Percentiles rank a stretch among this genome's conserved stretches.
These are phyloP conservation scores for Tetrapisispora iriomotensis DNA, from an alignment of 805 yeast genomes.

Conservation along the genomic window DNA sequence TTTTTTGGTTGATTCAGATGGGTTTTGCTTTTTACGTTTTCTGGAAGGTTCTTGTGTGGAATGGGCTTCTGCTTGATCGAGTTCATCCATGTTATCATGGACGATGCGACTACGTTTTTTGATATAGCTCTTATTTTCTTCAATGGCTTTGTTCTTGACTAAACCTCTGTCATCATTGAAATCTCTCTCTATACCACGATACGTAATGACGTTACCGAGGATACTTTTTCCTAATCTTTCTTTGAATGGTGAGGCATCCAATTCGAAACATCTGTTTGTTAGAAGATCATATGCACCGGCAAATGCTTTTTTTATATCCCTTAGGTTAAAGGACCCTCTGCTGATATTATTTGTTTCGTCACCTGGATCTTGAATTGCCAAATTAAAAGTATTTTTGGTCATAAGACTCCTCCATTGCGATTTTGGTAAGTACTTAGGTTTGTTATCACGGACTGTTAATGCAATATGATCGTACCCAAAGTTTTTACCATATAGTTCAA, in stretches of 20 bases:
- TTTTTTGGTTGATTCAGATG: not conserved
- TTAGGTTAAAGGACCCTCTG: conserved; percentile 70
- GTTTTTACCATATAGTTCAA: conserved; percentile 82
- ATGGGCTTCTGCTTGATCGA: conserved; percentile 5
- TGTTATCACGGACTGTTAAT: conserved; percentile 47
- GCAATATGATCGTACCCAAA: conserved; percentile 79
- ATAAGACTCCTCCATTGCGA: conserved; percentile 35
- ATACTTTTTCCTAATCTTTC: conserved; percentile 63
- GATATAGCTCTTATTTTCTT: conserved; percentile 26
- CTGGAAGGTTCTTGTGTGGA: conserved; percentile 7
- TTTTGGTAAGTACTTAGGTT: conserved; percentile 53
- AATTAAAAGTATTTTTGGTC: conserved; percentile 40
- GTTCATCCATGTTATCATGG: conserved; percentile 19
- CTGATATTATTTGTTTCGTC: conserved; percentile 74
- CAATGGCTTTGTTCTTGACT: conserved; percentile 51
- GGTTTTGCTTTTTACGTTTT: conserved; percentile 9
- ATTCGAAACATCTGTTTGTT: conserved; percentile 62
- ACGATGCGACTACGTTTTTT: conserved; percentile 17
- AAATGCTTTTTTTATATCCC: conserved; percentile 75
- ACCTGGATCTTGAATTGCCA: conserved; percentile 84
- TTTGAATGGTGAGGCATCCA: conserved; percentile 56
- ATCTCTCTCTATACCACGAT: conserved; percentile 64
- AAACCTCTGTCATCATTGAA: conserved; percentile 64
- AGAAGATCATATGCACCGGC: conserved; percentile 78
- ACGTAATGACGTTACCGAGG: conserved; percentile 68